These are phyloP conservation scores for Monascus purpureus DNA, from an alignment of 495 filamentous ascomycete genomes.

Conservation along the genomic window DNA sequence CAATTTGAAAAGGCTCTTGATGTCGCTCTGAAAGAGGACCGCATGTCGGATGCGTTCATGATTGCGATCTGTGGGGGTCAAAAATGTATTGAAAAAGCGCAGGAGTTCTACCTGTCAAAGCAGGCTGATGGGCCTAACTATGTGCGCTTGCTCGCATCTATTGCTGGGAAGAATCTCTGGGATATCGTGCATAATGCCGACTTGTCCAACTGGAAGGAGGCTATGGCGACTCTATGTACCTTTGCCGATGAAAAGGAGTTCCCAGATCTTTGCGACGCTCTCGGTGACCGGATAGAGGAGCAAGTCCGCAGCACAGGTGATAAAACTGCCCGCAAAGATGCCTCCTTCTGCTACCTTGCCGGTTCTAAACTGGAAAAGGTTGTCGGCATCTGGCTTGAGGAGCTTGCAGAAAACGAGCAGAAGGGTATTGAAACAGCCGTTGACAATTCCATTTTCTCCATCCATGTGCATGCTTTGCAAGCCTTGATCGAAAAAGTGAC, in stretches of 20 bases:
- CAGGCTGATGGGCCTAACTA: slow-evolving; percentile 79
- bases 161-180: slow-evolving; percentile 95
- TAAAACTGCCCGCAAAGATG: slow-evolving; percentile 59
- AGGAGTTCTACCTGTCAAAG: slow-evolving; percentile 77
- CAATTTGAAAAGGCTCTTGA: slow-evolving; percentile 84
- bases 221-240: slow-evolving; percentile 89
- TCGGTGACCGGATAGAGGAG: slow-evolving; percentile 85
- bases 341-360: slow-evolving; percentile 88
- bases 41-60: slow-evolving; percentile 93
- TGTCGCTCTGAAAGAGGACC: slow-evolving; percentile 72
- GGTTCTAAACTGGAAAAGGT: slow-evolving; percentile 97
- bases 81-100: slow-evolving; percentile 85
- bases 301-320: slow-evolving; percentile 34
- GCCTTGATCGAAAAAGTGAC: slow-evolving; percentile 97
- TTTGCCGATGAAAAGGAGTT: slow-evolving; percentile 86
- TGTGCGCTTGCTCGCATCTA: slow-evolving; percentile 74
- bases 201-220: slow-evolving; percentile 85
- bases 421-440: slow-evolving; percentile 50
- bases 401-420: slow-evolving; percentile 71
- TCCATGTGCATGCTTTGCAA: slow-evolving; percentile 80
- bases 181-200: slow-evolving; percentile 96
- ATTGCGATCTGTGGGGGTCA: slow-evolving; percentile 95
- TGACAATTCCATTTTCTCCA: slow-evolving; percentile 71
- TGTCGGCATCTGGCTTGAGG: slow-evolving; percentile 79
- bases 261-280: slow-evolving; percentile 86